Conservation (phyloP, 805 yeast genomes). For the Cyberlindnera petersonii region DNA sequence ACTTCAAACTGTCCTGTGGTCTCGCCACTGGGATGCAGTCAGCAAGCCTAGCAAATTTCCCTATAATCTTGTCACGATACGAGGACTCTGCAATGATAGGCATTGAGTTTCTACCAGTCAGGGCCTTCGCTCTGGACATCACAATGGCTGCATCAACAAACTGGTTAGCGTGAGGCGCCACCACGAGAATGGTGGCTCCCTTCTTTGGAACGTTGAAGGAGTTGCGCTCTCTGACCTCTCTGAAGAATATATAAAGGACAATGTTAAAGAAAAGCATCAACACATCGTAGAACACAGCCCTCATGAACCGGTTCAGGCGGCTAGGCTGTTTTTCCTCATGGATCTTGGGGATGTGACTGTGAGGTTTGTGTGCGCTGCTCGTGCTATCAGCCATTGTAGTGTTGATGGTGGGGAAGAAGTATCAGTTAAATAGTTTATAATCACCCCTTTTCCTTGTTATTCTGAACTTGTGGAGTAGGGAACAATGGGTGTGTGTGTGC, state of each 20-base stretch:
- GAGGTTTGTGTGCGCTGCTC: background rate
- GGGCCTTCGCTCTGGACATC: slow-evolving; percentile 66
- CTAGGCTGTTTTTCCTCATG: slow-evolving; percentile 1
- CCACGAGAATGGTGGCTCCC: slow-evolving; percentile 73
- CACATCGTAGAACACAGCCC: slow-evolving; percentile 19
- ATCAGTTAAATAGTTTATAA: no score
- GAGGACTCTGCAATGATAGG: slow-evolving; percentile 83
- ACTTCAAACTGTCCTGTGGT: slow-evolving; percentile 75
- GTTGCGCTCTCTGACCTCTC: slow-evolving; percentile 73
- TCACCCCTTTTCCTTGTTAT: no score
- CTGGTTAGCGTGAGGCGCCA: slow-evolving; percentile 85
- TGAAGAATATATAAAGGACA: slow-evolving; percentile 45
- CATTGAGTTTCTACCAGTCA: slow-evolving; percentile 62
- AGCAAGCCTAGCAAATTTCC: slow-evolving; percentile 67
- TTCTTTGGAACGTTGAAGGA: slow-evolving; percentile 55
- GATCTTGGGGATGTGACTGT: slow-evolving; percentile 16
- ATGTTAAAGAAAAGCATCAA: slow-evolving; percentile 22
- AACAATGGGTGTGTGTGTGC: no score
- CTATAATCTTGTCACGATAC: slow-evolving; percentile 59
- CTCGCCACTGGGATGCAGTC: slow-evolving; percentile 86
- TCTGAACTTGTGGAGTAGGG: no score
- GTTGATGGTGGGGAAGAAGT: no score
- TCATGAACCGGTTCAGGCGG: slow-evolving; percentile 3
- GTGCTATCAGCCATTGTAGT: no score
- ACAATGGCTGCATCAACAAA: slow-evolving; percentile 78